Base-by-base conservation (phyloP, 352 stramenopile species). In the Phytophthora uliginosa region DNA sequence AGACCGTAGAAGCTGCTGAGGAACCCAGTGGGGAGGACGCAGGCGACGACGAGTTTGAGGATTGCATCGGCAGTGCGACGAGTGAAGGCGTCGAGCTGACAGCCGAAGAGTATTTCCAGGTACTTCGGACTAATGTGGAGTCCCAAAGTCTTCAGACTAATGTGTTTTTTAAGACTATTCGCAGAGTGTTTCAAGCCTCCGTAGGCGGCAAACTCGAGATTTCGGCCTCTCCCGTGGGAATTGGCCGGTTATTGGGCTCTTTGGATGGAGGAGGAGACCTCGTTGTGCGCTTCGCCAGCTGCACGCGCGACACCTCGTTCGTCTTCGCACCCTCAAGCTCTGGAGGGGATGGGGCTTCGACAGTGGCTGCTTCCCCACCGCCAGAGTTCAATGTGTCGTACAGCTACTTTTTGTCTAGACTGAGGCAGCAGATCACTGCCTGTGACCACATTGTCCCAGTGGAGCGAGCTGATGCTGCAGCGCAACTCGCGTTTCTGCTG, bases 371-470 rank as follows among this genome's bases (percentile, higher is more conserved):
- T 31, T 54, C 62, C 3, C n/a, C 26, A 0, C 42, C 40, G 13
- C n/a, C 36, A 4, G 73, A 73, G 6, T 42, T 8, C n/a, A 69
- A 67, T 15, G 9, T 77, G 33, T 45, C 70, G 34, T 63, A 54
- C 17, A 48, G 53, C 6, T 62, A 63, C n/a, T 70, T 84, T 31
- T 20, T 66, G 31, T 33, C 53, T 15, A 66, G 66, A 2, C 28
- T 85, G 31, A 48, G 40, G 5, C 51, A 68, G 15, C 68, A 84
- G 33, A 33, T 82, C 17, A 12, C 56, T 20, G 59, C 66, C 8
- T 81, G 64, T 38, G 78, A 85, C 26, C 76, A 85, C 22, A 68
- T 83, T 26, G 48, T 83, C 12, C 73, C 76, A 4, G 24, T 38
- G 8, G 13, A 65, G 48, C 56, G 56, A 9, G 58, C 59, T 3